Evolutionary conservation across 2,329 filamentous ascomycete species (phyloP), one percentile per base, ranked within the genome.

Genomic region (Arthrobotrys conoides): DNA sequence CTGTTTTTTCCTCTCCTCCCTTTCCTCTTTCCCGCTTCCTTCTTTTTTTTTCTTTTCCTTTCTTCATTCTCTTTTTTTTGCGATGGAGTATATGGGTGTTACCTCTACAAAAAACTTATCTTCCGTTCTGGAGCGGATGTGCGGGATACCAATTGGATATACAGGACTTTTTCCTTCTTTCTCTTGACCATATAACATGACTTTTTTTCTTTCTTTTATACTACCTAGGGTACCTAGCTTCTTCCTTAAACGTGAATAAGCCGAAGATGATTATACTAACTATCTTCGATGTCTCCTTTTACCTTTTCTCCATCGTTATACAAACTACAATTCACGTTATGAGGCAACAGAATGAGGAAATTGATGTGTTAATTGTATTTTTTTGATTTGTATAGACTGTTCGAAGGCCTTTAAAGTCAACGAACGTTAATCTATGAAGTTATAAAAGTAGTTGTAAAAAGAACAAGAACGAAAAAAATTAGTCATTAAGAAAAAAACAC

Each of bases 21-120:
- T 44, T 57, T 24, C 44, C n/a, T 20, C 18, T 20, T 46, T n/a
- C 9, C n/a, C 38, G 3, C 8, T 46, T 46, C 44, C 2, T 18
- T 18, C 5, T 46, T 20, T 46, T 46, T 46, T 30, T 30, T 30
- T 30, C 27, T 30, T 30, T 6, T 30, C 6, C 27, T 30, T 30
- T 6, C n/a, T n/a, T n/a, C n/a, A n/a, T 30, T 30, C 27, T 67
- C 10, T 16, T 2, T 46, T 55, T 68, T 33, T 5, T n/a, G 49
- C 44, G 63, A 38, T 59, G 71, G 73, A 66, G 73, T 77, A 77
- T 63, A 36, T 53, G 66, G 66, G 36, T 57, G 20, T 12, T 51
- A 30, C 8, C 12, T 55, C n/a, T n/a, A n/a, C 38, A 20, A 20
- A 46, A 38, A 41, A 41, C 16, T 12, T 41, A n/a, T 16, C 20